phyloP scores from a whole-genome alignment of 2,329 filamentous ascomycete species.

The Cryphonectria radicalis region DNA sequence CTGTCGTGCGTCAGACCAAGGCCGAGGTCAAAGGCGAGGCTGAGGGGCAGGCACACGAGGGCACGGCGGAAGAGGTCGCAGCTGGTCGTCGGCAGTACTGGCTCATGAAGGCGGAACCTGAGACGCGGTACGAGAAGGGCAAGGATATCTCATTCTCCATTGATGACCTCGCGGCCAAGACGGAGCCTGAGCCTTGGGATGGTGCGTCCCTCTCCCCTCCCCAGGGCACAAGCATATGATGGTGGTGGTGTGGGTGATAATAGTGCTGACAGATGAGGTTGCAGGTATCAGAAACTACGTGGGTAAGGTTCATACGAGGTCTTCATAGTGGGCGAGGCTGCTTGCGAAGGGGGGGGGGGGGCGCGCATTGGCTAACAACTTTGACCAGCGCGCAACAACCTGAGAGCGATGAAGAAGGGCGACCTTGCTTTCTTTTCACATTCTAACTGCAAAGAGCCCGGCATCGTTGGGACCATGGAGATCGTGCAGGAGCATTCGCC shows the following conservation, averaged over 20 bases:
- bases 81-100: conserved; percentile 57
- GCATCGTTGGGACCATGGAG: conserved; percentile 86
- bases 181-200: conserved; percentile 86
- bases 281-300: conserved; percentile 43
- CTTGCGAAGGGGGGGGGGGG: neutral
- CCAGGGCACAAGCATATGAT: conserved; percentile 43
- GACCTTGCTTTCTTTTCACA: conserved; percentile 98
- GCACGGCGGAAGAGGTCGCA: neutral
- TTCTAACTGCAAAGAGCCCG: conserved; percentile 88
- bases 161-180: conserved; percentile 77
- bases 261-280: conserved; percentile 29
- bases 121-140: conserved; percentile 83
- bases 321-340: too few species aligned
- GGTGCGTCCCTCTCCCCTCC: conserved; percentile 57
- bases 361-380: neutral
- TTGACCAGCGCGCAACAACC: conserved; percentile 76
- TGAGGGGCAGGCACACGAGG: neutral
- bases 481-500: conserved; percentile 83
- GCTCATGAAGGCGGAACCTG: conserved; percentile 88
- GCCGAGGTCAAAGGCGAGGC: neutral
- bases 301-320: conserved; percentile 17
- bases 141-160: conserved; percentile 93
- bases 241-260: conserved; percentile 46
- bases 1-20: neutral
- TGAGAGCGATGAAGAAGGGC: conserved; percentile 87